Conservation (phyloP, 2,329 filamentous ascomycete species). For the Sphaerostilbella broomeana region DNA sequence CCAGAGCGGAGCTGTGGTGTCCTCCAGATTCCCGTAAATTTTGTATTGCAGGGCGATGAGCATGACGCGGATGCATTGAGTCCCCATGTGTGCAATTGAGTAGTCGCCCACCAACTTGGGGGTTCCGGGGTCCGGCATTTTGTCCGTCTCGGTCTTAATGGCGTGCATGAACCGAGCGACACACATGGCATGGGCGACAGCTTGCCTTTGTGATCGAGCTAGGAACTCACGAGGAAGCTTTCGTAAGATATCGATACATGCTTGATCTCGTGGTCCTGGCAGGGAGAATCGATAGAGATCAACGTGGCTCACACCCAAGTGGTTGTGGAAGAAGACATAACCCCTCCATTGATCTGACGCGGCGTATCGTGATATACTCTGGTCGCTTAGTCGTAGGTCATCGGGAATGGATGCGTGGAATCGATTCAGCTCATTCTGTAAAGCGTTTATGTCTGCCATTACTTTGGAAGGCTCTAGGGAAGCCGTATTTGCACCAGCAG, state of each 20-base stretch:
- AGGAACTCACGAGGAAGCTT: conserved; percentile 32
- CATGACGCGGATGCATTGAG: conserved; percentile 27
- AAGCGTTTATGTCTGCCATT: conserved; percentile 29
- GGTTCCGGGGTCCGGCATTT: conserved; percentile 20
- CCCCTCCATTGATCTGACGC: conserved; percentile 25
- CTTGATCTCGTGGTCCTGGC: conserved; percentile 29
- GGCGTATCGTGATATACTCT: conserved; percentile 28
- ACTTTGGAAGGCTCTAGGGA: conserved; percentile 31
- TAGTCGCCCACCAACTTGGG: conserved; percentile 25
- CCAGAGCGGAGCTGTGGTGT: conserved; percentile 33
- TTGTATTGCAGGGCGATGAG: conserved; percentile 30
- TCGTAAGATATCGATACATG: conserved; percentile 26
- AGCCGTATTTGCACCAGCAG: conserved; percentile 15
- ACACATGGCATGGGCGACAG: conserved; percentile 32
- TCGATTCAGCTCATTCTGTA: conserved; percentile 33
- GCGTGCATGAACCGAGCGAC: conserved; percentile 31
- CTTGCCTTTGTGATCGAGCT: conserved; percentile 31
- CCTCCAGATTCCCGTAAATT: conserved; percentile 29
- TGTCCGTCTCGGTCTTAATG: conserved; percentile 25
- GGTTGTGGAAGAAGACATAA: conserved; percentile 33
- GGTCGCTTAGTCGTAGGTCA: conserved; percentile 28
- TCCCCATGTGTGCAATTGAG: conserved; percentile 26
- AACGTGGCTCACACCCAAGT: conserved; percentile 31
- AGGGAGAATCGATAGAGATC: conserved; percentile 35
- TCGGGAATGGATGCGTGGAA: conserved; percentile 31